Evolutionary conservation across 805 yeast genomes (phyloP).

Genomic region (Barnettozyma siamensis): DNA sequence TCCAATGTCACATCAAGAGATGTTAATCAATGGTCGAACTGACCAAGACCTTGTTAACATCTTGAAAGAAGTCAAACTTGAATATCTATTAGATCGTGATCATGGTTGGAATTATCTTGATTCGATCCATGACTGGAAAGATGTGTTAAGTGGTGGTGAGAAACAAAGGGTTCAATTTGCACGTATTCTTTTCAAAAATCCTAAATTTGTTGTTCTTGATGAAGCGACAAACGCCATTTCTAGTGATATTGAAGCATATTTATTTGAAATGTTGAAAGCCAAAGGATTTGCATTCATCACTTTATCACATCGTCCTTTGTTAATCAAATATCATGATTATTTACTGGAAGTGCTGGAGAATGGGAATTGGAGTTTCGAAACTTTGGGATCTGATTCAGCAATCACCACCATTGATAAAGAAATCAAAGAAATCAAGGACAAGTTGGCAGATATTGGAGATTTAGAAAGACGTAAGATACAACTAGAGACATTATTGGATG

Average conservation of each 20-base stretch:
- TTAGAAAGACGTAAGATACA: constrained; percentile 58
- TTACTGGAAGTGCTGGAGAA: constrained; percentile 61
- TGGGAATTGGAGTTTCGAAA: constrained; percentile 56
- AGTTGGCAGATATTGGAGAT: constrained; percentile 50
- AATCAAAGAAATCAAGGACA: constrained; percentile 57
- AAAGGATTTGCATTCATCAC: constrained; percentile 75
- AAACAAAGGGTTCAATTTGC: constrained; percentile 89
- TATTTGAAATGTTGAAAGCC: constrained; percentile 68
- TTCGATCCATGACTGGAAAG: constrained; percentile 69
- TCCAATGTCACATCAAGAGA: constrained; percentile 73
- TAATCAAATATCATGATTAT: constrained; percentile 79
- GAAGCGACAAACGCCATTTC: constrained; percentile 94
- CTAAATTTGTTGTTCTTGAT: constrained; percentile 77
- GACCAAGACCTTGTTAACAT: constrained; percentile 67
- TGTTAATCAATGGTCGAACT: constrained; percentile 62
- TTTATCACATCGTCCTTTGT: constrained; percentile 74
- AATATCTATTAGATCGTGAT: constrained; percentile 67
- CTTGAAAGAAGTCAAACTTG: constrained; percentile 71
- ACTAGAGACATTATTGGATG: constrained; percentile 36
- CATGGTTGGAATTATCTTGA: constrained; percentile 42
- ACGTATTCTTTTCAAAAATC: constrained; percentile 71
- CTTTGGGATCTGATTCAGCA: constrained; percentile 60
- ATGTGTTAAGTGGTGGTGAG: constrained; percentile 94
- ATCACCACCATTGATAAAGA: constrained; percentile 68
- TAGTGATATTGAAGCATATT: constrained; percentile 81